These are phyloP conservation scores for Mimosa bimucronata DNA, from an alignment of 306 rosid species.

Conservation along the genomic window DNA sequence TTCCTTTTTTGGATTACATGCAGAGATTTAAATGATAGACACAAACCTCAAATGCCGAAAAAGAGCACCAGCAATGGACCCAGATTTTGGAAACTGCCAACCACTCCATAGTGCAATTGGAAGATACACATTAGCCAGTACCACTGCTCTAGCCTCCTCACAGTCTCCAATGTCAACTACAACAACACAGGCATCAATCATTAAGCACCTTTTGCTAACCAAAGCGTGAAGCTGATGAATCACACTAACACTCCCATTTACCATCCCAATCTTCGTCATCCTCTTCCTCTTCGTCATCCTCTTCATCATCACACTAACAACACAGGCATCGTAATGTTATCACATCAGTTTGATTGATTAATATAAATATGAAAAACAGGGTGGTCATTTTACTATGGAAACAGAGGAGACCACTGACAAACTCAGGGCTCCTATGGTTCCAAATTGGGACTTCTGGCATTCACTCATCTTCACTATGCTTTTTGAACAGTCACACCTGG, in stretches of 20 bases:
- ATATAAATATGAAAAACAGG: no score
- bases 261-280: conserved; percentile 64
- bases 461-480: conserved; percentile 35
- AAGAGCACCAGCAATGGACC: conserved; percentile 65
- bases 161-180: conserved; percentile 35
- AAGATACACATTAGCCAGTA: conserved; percentile 72
- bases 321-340: no score
- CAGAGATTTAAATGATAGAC: neutral
- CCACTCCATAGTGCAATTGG: conserved; percentile 66
- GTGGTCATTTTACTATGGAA: conserved; percentile 47
- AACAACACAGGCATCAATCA: conserved; percentile 57
- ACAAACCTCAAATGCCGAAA: conserved; percentile 79
- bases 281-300: conserved; percentile 45
- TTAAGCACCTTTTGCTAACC: conserved; percentile 57
- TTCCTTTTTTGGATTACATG: neutral
- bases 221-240: conserved; percentile 78
- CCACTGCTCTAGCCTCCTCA: conserved; percentile 56
- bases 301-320: no score
- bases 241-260: conserved; percentile 81
- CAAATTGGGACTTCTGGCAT: conserved; percentile 43
- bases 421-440: conserved; percentile 51
- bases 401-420: conserved; percentile 54
- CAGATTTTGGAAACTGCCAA: conserved; percentile 79
- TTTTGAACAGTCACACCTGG: neutral
- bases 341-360: no score